Base-by-base conservation (phyloP, 2,329 filamentous ascomycete species). In the Verticillium klebahnii region DNA sequence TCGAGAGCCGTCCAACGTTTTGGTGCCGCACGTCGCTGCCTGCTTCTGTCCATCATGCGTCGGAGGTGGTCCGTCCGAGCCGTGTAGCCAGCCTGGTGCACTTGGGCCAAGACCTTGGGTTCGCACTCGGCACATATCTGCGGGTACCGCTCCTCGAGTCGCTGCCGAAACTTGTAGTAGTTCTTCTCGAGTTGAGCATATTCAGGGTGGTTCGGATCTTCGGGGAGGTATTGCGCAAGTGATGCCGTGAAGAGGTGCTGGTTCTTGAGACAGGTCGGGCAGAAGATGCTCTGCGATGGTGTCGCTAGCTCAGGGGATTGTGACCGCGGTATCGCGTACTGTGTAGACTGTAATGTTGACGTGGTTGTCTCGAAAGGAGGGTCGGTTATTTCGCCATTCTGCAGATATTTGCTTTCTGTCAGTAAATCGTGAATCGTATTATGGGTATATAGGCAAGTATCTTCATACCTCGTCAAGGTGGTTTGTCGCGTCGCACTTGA, bases 321-420 rank as follows among this genome's bases (percentile, higher is more conserved):
- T 63, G 78, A 67, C 65, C 77, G 76, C 56, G 78, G 69, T 59
- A 79, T 77, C 59, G 79, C 83, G 72, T 80, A 88, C 62, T 77
- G 75, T n/a, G 76, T 71, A 45, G 73, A 70, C 64, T 75, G 71
- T 60, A 78, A 72, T 69, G 78, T 73, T 64, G 74, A 73, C 57
- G 78, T 76, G n/a, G 81, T 83, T 62, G 85, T 85, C 23, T 82
- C 77, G 29, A 88, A 81, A 2, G 92, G 93, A 31, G 93, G 92
- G 74, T 99, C 94, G 61, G 91, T 90, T 67, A 98, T 95, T 58
- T 96, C 88, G 70, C 94, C 94, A 73, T 92, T 86, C 90, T 95
- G 70, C 2, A 63, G 36, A 34, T 3, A n/a, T 9, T 9, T 36
- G 29, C 34, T 11, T 19, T 25, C n/a, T 52, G 8, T 12, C 19